These are phyloP conservation scores for Globisporangium nodosum DNA, from an alignment of 352 stramenopile species.

Conservation along the genomic window DNA sequence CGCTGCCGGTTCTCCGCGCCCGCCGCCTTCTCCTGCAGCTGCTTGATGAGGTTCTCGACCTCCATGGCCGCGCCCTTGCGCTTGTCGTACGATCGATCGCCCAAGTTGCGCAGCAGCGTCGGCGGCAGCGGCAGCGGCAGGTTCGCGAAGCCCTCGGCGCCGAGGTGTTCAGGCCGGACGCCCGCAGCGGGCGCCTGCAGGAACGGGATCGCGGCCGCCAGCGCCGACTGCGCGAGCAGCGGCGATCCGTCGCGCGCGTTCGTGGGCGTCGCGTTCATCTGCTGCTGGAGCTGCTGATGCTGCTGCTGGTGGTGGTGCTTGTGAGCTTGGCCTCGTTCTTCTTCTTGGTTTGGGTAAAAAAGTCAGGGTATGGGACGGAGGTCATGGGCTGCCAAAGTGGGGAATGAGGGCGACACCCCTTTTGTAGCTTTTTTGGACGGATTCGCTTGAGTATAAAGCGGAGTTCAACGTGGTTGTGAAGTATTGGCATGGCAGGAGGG, in stretches of 20 bases:
- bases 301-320: background rate
- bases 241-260: constrained; percentile 16
- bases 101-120: constrained; percentile 87
- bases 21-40: constrained; percentile 92
- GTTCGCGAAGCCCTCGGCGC: constrained; percentile 11
- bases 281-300: background rate
- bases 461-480: too few species aligned
- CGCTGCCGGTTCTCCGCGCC: constrained; percentile 61
- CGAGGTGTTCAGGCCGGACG: background rate
- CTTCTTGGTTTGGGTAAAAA: too few species aligned
- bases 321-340: too few species aligned
- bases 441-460: too few species aligned
- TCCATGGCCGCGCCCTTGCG: constrained; percentile 98
- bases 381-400: too few species aligned
- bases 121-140: constrained; percentile 70
- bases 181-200: constrained; percentile 6
- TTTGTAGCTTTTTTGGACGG: too few species aligned
- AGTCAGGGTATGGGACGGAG: too few species aligned
- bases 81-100: constrained; percentile 99
- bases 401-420: too few species aligned
- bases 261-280: constrained; percentile 3
- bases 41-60: constrained; percentile 98
- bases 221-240: constrained; percentile 54
- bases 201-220: constrained; percentile 46
- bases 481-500: too few species aligned